Conservation (phyloP, 116 monocot species). For the Papilionanthe hybrid region DNA sequence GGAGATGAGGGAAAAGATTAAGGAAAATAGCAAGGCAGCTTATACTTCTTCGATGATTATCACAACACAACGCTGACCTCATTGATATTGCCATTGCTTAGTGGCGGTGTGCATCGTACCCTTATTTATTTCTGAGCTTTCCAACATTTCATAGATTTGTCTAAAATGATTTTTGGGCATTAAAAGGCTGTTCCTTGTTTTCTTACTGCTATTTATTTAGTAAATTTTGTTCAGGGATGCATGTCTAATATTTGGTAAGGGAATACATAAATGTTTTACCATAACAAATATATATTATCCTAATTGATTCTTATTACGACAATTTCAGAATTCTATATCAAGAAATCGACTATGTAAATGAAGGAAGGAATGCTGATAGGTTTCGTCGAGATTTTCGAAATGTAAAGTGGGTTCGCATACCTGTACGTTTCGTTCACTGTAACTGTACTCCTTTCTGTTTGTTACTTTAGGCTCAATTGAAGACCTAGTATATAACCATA, state of each 20-base stretch:
- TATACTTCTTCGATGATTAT: too few species aligned
- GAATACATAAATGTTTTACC: too few species aligned
- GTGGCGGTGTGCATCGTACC: too few species aligned
- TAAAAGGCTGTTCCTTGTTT: too few species aligned
- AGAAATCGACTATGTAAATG: conserved; percentile 98
- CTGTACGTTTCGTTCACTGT: conserved; percentile 55
- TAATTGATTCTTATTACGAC: neutral
- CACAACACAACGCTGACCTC: too few species aligned
- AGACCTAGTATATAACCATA: neutral
- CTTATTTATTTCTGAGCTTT: too few species aligned
- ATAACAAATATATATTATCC: neutral
- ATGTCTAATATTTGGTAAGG: neutral
- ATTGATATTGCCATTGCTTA: too few species aligned
- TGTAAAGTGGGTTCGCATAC: conserved; percentile 94
- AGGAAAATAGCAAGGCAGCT: too few species aligned
- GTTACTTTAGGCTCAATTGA: neutral
- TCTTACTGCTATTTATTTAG: too few species aligned
- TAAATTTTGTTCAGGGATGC: neutral
- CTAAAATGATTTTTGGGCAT: too few species aligned
- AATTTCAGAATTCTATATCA: conserved; percentile 78
- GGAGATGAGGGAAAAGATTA: too few species aligned
- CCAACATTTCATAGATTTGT: too few species aligned
- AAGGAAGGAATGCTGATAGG: conserved; percentile 97
- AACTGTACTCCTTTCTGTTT: neutral
- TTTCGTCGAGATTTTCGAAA: conserved; percentile 98